A percentile compares a stretch with the other conserved stretches of the same genome.
Conservation (phyloP, 1,284 basidiomycete genomes). For the Meripilus lineatus region DNA sequence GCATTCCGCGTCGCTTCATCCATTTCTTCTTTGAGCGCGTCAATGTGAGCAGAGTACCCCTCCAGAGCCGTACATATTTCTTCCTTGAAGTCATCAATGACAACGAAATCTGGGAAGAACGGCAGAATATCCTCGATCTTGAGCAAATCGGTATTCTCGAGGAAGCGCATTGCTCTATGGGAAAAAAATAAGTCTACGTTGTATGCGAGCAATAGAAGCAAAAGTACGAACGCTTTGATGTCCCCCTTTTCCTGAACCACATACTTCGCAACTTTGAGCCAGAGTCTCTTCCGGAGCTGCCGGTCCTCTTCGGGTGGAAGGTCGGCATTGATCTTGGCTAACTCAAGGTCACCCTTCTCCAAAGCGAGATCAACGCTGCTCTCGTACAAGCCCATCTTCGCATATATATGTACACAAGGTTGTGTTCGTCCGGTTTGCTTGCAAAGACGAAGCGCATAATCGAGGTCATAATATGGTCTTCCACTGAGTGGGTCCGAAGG, state of each 20-base stretch:
- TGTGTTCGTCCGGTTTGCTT: constrained; percentile 79
- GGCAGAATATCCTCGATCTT: constrained; percentile 99
- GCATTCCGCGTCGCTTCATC: constrained; percentile 91
- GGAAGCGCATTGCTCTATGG: constrained; percentile 90
- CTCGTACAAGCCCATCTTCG: constrained; percentile 97
- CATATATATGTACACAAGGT: constrained; percentile 95
- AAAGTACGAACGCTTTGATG: constrained; percentile 81
- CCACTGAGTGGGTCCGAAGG: constrained; percentile 80
- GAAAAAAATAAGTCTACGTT: background rate
- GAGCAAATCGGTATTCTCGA: constrained; percentile 90
- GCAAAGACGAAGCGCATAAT: constrained; percentile 93
- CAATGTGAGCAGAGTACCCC: constrained; percentile 90
- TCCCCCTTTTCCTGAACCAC: constrained; percentile 97
- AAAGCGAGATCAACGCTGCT: constrained; percentile 95
- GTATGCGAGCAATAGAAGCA: constrained; percentile 5
- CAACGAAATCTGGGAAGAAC: constrained; percentile 99
- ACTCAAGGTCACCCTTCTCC: constrained; percentile 87
- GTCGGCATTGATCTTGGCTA: constrained; percentile 92
- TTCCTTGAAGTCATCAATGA: constrained; percentile 99
- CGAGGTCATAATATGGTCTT: constrained; percentile 93
- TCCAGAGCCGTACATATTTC: constrained; percentile 97
- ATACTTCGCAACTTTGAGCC: constrained; percentile 96
- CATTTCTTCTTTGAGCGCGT: constrained; percentile 91
- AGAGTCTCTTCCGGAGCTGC: constrained; percentile 86
- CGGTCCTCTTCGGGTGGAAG: constrained; percentile 84